Evolutionary conservation across 2,329 filamentous ascomycete species (phyloP), one percentile per base, ranked within the genome.

Genomic region (Stemphylium vesicarium): DNA sequence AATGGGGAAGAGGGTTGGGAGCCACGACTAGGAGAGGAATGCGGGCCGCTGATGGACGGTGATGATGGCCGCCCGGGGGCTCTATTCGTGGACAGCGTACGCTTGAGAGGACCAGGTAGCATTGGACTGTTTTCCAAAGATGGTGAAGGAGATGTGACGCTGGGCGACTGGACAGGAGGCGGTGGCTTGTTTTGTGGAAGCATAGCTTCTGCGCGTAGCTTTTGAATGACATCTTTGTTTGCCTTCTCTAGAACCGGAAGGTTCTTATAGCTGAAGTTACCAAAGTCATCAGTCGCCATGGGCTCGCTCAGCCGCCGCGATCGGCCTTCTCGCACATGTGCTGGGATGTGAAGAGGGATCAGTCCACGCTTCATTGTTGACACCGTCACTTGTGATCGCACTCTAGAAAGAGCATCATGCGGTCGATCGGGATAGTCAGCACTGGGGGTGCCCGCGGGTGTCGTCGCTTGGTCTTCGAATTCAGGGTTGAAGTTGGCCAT

Each of bases 141-240:
- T 0, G 90, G 86, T 1, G 79, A 77, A n/a, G 79, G 78, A 16
- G 89, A 90, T 1, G 68, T 73, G 4, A 78, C 72, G 7, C 60
- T 68, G 11, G 74, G 75, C 1, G 80, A 80, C 35, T 76, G 73
- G 3, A 79, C 69, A 12, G 77, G 75, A 50, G 72, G 72, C 1
- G 66, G 65, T 16, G 75, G 53, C 61, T 86, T 85, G 57, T 82
- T 81, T 64, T 87, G 85, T 32, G 83, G 82, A 66, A 88, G 92
- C 79, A 97, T 83, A 3, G 95, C 93, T 75, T 98, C 93, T 18
- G 93, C 92, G 10, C 93, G 88, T 53, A 99, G 81, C 74, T 98
- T 98, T 68, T 98, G 93, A 29, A 99, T 96, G 26, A 98, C 92
- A 68, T 99, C 95, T 73, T 99, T 99, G 77, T 99, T 99, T 50